These are phyloP conservation scores for Blyttiomyces sp. DNA, from an alignment of 371 early-diverging fungal species.

Conservation along the genomic window DNA sequence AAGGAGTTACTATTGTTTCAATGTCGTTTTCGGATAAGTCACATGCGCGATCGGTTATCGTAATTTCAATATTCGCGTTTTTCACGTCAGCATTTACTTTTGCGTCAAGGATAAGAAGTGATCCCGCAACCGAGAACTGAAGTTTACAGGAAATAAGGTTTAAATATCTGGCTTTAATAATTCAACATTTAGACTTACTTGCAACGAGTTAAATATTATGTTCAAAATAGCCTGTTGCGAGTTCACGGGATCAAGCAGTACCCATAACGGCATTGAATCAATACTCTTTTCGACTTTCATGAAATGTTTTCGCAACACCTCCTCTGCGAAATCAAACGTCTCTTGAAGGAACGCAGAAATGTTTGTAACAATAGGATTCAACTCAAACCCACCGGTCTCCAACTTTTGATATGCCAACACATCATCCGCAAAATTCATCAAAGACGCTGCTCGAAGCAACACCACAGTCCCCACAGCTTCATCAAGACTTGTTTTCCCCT, in stretches of 20 bases:
- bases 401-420: conserved; percentile 6
- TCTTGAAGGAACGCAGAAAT: background rate
- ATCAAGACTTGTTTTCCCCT: background rate
- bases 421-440: conserved; percentile 6
- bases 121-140: background rate
- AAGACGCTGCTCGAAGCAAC: background rate
- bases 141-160: background rate
- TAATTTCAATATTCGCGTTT: background rate
- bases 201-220: conserved; percentile 1
- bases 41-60: background rate
- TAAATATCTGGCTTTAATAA: background rate
- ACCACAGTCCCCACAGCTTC: background rate
- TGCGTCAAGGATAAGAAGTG: background rate
- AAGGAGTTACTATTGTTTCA: background rate
- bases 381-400: background rate
- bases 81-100: background rate
- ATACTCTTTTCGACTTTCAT: background rate
- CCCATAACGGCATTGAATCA: conserved; percentile 1
- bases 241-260: background rate
- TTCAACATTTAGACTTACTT: background rate
- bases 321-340: background rate
- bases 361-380: background rate
- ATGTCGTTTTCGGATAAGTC: conserved; percentile 1
- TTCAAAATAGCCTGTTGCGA: conserved; percentile 11
- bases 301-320: background rate